Percentiles rank a stretch among this genome's conserved stretches.
phyloP scores from a whole-genome alignment of 257 asterid genomes.

The Nyctanthes arbortristis region DNA sequence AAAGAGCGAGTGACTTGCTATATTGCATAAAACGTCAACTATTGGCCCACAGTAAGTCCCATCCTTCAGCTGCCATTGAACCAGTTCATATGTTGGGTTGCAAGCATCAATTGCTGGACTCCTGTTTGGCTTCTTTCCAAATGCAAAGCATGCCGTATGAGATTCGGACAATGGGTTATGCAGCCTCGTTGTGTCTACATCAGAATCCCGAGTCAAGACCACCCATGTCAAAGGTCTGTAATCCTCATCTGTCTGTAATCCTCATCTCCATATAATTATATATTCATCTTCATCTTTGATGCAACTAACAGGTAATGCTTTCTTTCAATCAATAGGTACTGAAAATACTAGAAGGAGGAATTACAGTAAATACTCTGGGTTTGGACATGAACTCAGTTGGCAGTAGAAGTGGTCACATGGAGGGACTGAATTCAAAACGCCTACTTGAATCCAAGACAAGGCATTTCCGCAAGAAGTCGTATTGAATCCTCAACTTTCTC shows the following conservation, averaged over 20 bases:
- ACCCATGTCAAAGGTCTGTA: slow-evolving; percentile 85
- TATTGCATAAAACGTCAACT: slow-evolving; percentile 45
- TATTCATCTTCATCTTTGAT: not conserved
- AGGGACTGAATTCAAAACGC: slow-evolving; percentile 35
- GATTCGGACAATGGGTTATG: slow-evolving; percentile 64
- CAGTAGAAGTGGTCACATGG: slow-evolving; percentile 61
- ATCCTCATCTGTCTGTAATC: too few species aligned
- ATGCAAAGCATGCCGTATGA: slow-evolving; percentile 51
- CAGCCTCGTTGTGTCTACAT: slow-evolving; percentile 76
- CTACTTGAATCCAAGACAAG: slow-evolving; percentile 33
- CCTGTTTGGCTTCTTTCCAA: slow-evolving; percentile 44
- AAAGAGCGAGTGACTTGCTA: slow-evolving; percentile 52
- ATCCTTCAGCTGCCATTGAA: slow-evolving; percentile 44
- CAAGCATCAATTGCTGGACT: slow-evolving; percentile 52
- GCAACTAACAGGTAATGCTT: not conserved
- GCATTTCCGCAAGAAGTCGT: slow-evolving; percentile 55
- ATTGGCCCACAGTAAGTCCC: slow-evolving; percentile 45
- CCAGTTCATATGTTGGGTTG: slow-evolving; percentile 48
- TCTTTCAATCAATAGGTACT: slow-evolving; percentile 44
- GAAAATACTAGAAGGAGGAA: slow-evolving; percentile 69
- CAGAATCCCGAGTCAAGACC: slow-evolving; percentile 80
- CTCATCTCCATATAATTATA: not conserved
- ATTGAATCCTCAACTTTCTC: slow-evolving; percentile 23
- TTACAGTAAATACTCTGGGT: slow-evolving; percentile 32
- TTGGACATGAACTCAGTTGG: slow-evolving; percentile 52